These are phyloP conservation scores for Cercospora janseana DNA, from an alignment of 2,329 filamentous ascomycete species.

Conservation along the genomic window DNA sequence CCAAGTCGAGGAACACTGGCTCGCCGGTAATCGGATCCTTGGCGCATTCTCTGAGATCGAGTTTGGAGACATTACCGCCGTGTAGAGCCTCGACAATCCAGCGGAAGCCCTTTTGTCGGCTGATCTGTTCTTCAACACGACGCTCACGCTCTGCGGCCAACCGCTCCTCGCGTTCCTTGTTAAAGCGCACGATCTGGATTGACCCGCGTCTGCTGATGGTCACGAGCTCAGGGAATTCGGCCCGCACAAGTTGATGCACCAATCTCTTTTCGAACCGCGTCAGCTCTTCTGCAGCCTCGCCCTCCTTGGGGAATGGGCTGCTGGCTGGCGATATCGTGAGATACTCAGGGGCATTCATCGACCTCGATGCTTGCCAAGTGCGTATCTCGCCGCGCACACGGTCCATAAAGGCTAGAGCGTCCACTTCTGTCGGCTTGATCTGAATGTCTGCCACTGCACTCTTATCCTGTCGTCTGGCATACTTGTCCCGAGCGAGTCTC, in stretches of 20 bases:
- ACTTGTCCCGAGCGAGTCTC: conserved; percentile 45
- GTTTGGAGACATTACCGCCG: conserved; percentile 38
- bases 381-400: conserved; percentile 48
- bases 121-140: conserved; percentile 43
- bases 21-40: conserved; percentile 38
- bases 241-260: conserved; percentile 64
- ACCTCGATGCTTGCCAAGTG: conserved; percentile 45
- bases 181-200: conserved; percentile 44
- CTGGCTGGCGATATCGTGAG: conserved; percentile 37
- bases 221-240: conserved; percentile 54
- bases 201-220: conserved; percentile 45
- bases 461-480: conserved; percentile 45
- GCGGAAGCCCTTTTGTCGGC: conserved; percentile 49
- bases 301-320: conserved; percentile 21
- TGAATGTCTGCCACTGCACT: conserved; percentile 47
- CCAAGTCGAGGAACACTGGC: conserved; percentile 38
- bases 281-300: conserved; percentile 37
- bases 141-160: conserved; percentile 41
- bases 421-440: conserved; percentile 52
- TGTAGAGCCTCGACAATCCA: conserved; percentile 52
- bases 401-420: conserved; percentile 53
- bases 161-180: conserved; percentile 46
- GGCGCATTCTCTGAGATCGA: conserved; percentile 42
- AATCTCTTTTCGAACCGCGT: conserved; percentile 63
- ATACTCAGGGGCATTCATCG: conserved; percentile 29